Conservation (phyloP, 169 alveolate species). For the Eimeria maxima region DNA sequence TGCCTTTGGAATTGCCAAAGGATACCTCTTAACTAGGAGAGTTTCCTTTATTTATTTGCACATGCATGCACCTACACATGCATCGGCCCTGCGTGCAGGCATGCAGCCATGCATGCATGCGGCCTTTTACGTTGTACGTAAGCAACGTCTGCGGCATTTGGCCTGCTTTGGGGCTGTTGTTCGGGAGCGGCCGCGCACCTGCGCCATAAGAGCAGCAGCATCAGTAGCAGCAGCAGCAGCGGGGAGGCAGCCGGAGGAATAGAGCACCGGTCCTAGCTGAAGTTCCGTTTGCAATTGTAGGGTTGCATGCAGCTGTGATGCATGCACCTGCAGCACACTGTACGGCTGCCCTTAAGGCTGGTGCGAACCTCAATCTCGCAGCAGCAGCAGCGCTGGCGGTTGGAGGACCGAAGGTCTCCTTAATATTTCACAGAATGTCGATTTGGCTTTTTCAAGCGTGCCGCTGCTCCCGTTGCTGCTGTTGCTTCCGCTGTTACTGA, state of each 20-base stretch:
- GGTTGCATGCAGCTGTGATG: neutral
- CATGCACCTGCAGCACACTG: neutral
- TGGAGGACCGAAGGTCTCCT: neutral
- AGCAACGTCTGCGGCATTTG: neutral
- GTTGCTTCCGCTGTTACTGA: neutral
- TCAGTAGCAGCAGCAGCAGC: neutral
- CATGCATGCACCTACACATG: neutral
- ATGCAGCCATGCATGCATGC: constrained; percentile 3
- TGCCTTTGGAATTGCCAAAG: no score
- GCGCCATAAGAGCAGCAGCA: neutral
- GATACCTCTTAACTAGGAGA: no score
- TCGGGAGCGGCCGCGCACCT: neutral
- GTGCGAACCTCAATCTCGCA: no score
- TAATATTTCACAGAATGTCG: neutral
- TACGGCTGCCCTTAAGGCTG: neutral
- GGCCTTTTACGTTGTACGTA: neutral
- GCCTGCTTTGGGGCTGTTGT: neutral
- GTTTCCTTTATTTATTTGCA: no score
- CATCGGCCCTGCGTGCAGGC: neutral
- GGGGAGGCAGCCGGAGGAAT: neutral
- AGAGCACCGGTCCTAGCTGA: neutral
- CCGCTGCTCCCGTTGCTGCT: neutral
- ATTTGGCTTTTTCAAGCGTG: neutral
- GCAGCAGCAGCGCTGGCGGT: no score
- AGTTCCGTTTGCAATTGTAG: neutral